A percentile compares a stretch with the other conserved stretches of the same genome.
Evolutionary conservation across 2,329 filamentous ascomycete species (phyloP).

Genomic region (Stagonosporopsis rhizophila): DNA sequence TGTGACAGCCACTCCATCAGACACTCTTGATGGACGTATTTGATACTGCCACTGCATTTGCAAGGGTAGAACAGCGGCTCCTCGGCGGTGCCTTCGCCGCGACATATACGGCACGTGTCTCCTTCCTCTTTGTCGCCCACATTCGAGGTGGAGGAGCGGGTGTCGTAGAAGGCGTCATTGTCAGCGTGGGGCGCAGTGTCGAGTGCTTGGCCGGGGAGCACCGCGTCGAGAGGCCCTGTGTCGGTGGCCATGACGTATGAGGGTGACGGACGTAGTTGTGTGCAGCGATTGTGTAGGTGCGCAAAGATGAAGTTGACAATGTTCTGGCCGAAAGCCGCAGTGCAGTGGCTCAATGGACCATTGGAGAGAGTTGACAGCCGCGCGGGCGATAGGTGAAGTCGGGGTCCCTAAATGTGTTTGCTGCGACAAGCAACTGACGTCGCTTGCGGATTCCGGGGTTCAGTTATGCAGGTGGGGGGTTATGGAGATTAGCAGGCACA

Average conservation of each 20-base stretch:
- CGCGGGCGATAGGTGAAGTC: not conserved
- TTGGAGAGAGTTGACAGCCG: slow-evolving; percentile 18
- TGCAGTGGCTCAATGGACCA: slow-evolving; percentile 35
- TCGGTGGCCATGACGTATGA: slow-evolving; percentile 32
- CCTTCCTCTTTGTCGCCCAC: slow-evolving; percentile 57
- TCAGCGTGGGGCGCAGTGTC: slow-evolving; percentile 6
- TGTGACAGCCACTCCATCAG: slow-evolving; percentile 99
- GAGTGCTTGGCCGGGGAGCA: slow-evolving; percentile 22
- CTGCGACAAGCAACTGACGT: not conserved
- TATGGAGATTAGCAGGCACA: not conserved
- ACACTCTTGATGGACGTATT: slow-evolving; percentile 97
- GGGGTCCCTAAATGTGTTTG: not conserved
- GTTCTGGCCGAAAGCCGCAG: slow-evolving; percentile 31
- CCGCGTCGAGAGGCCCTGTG: slow-evolving; percentile 22
- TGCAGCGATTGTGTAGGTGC: not conserved
- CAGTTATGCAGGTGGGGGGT: not conserved
- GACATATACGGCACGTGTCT: slow-evolving; percentile 96
- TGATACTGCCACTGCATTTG: slow-evolving; percentile 99
- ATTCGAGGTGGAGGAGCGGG: slow-evolving; percentile 50
- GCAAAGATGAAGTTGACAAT: not conserved
- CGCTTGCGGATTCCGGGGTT: not conserved
- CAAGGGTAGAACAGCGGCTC: slow-evolving; percentile 97
- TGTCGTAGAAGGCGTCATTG: slow-evolving; percentile 12
- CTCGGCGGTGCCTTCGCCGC: slow-evolving; percentile 80
- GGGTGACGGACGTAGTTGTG: not conserved